Evolutionary conservation across 768 basidiomycete genomes (phyloP).

Genomic region (Tylopilus plumbeoviolaceoides): DNA sequence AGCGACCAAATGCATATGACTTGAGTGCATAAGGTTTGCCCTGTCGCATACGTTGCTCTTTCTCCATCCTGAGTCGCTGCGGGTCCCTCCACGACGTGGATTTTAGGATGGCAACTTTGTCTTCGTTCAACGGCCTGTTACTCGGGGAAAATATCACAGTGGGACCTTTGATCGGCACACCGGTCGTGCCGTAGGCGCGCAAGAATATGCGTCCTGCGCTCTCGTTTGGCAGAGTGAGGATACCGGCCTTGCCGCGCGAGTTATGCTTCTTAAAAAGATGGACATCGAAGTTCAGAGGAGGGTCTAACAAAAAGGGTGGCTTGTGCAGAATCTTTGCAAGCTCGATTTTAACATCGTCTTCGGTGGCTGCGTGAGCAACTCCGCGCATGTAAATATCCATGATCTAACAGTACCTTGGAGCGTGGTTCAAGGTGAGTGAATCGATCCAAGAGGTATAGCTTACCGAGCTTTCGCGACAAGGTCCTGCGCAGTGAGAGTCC

Average conservation of each 20-base stretch:
- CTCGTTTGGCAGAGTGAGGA: conserved; percentile 29
- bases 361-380: conserved; percentile 25
- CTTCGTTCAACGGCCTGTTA: conserved; percentile 20
- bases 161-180: conserved; percentile 27
- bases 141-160: conserved; percentile 19
- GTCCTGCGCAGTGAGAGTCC: neutral
- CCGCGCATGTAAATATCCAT: conserved; percentile 36
- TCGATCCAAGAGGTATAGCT: conserved; percentile 5
- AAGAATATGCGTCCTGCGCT: conserved; percentile 24
- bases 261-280: conserved; percentile 25
- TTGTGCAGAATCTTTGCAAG: conserved; percentile 34
- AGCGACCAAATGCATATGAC: conserved; percentile 34
- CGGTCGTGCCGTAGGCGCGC: conserved; percentile 20
- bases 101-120: conserved; percentile 22
- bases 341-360: conserved; percentile 31
- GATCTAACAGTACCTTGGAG: conserved; percentile 2
- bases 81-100: conserved; percentile 32
- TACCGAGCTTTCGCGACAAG: conserved; percentile 17
- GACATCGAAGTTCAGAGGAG: conserved; percentile 33
- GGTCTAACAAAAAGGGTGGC: conserved; percentile 27
- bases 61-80: conserved; percentile 17
- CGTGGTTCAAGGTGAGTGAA: neutral
- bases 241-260: conserved; percentile 24
- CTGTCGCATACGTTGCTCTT: conserved; percentile 18
- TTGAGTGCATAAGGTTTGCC: conserved; percentile 23